These are phyloP conservation scores for Stephanodiscus minutulus DNA, from an alignment of 108 stramenopile genomes.

Conservation along the genomic window DNA sequence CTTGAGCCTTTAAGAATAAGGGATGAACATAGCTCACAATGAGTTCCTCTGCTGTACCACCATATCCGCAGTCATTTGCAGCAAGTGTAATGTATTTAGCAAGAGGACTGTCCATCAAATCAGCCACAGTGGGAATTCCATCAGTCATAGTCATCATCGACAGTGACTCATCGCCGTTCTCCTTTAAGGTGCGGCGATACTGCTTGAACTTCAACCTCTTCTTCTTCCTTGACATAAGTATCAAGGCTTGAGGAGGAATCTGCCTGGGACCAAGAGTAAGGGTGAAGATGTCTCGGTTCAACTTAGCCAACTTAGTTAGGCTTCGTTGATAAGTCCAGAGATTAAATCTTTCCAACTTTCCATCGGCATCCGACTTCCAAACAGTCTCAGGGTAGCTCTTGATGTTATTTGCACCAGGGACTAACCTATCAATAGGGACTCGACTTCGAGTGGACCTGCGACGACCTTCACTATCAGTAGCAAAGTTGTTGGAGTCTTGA, in stretches of 20 bases:
- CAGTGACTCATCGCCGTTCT: not conserved
- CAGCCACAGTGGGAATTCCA: not conserved
- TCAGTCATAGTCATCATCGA: not conserved
- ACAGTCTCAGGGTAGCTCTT: not conserved
- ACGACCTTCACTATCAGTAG: too few relatives aligned
- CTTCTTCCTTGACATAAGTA: constrained; percentile 1
- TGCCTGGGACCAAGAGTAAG: not conserved
- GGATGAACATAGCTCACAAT: not conserved
- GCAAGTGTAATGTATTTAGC: not conserved
- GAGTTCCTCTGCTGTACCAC: not conserved
- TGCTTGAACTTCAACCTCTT: not conserved
- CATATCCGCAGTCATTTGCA: not conserved
- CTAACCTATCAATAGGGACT: too few relatives aligned
- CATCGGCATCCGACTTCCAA: not conserved
- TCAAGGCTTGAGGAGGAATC: not conserved
- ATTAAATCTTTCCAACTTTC: not conserved
- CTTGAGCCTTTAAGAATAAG: not conserved
- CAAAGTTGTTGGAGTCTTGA: too few relatives aligned
- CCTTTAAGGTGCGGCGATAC: not conserved
- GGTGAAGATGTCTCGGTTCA: not conserved
- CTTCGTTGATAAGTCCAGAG: too few relatives aligned
- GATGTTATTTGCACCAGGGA: too few relatives aligned
- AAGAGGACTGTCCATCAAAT: not conserved
- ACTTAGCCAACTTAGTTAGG: not conserved
- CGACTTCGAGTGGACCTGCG: too few relatives aligned